Conservation (phyloP, 2,329 filamentous ascomycete genomes). For the Emericellopsis cladophorae region DNA sequence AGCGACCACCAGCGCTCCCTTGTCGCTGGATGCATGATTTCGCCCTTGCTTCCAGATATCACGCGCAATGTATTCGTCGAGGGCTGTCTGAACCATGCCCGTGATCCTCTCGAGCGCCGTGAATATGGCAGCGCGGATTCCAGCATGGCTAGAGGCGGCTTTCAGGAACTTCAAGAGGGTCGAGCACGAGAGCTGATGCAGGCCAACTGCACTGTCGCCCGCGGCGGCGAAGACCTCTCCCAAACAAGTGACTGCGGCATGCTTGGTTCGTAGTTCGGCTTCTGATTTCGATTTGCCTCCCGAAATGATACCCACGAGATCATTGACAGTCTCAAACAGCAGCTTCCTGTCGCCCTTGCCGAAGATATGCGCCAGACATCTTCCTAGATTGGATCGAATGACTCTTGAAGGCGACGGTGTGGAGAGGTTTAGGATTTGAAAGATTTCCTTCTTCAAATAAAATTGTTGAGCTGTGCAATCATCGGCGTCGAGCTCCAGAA, state of each 20-base stretch:
- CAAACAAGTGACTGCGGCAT: conserved; percentile 77
- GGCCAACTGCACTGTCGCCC: conserved; percentile 79
- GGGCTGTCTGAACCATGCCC: conserved; percentile 59
- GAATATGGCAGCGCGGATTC: conserved; percentile 68
- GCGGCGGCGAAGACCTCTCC: conserved; percentile 86
- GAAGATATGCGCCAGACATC: conserved; percentile 74
- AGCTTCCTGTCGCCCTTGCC: conserved; percentile 78
- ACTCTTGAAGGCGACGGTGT: conserved; percentile 77
- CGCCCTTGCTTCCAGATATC: conserved; percentile 91
- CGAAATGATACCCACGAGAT: conserved; percentile 62
- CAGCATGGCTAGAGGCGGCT: conserved; percentile 64
- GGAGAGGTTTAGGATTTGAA: conserved; percentile 80
- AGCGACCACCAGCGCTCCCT: conserved; percentile 67
- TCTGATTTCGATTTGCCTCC: conserved; percentile 64
- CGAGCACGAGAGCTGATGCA: conserved; percentile 63
- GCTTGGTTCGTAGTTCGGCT: conserved; percentile 64
- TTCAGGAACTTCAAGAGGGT: conserved; percentile 72
- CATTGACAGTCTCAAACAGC: conserved; percentile 89
- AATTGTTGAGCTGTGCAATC: conserved; percentile 81
- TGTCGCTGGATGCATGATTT: conserved; percentile 65
- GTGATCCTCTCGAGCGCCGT: conserved; percentile 63
- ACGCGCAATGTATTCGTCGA: conserved; percentile 75
- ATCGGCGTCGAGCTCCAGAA: conserved; percentile 59
- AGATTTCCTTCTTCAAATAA: conserved; percentile 84
- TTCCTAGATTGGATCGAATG: conserved; percentile 78